Base-by-base conservation (phyloP, 495 filamentous ascomycete species). In the Tuber aestivum region DNA sequence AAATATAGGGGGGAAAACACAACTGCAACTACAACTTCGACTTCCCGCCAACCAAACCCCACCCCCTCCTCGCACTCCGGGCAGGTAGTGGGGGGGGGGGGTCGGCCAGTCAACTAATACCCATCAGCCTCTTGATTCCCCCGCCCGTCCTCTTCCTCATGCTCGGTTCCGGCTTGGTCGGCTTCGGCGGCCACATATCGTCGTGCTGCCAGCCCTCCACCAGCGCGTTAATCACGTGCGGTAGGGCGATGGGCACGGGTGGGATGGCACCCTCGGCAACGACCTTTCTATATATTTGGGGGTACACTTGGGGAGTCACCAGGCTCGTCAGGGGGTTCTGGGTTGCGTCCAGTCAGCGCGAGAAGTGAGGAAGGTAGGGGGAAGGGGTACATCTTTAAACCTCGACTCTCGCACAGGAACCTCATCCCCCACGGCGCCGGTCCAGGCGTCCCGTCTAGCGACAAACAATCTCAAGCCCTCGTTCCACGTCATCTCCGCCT, bases 201-300 rank as follows among this genome's bases (percentile, higher is more conserved):
- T 96, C 94, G 68, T 91, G 87, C 83, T 96, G 95, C 95, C 95
- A 98, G 44, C 95, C 95, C 61, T 91, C 88, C 3, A 98, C 94
- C 80, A 95, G 91, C 41, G 92, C 88, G n/a, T 89, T 87, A 37
- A 91, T 89, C 82, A 97, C 88, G 80, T 96, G 92, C 45, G 86
- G 83, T 9, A 99, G 88, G 80, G 97, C 97, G 75, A 99, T 91
- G 23, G 95, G 95, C 16, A 96, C 89, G 1, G 89, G 89, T 0
- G 95, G 94, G 1, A 92, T 91, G 75, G 93, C 87, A 27, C 87
- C 87, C 79, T 95, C 90, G 7, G 93, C 79, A 50, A 97, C 88
- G 72, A 97, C 90, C 83, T 97, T 97, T 81, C 89, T 90, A 86
- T 97, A 98, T 74, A 99, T 93, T 18, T 91, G 90, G 3, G 89